Conservation (phyloP, 768 basidiomycete species). For the Filobasidium floriforme region DNA sequence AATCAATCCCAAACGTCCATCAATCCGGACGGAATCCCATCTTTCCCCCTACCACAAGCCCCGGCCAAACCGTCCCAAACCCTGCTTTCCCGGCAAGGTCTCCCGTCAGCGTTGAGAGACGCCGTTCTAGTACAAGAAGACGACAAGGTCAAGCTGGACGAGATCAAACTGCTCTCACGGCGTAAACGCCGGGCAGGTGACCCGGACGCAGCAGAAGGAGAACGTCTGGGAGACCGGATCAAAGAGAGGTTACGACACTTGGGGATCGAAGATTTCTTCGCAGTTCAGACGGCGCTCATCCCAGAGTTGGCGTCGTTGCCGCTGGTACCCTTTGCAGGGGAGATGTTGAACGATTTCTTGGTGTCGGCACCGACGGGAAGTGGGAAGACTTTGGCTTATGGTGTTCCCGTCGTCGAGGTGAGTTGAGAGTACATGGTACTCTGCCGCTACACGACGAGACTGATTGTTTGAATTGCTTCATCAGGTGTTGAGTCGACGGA, state of each 20-base stretch:
- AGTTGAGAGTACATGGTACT: slow-evolving; percentile 13
- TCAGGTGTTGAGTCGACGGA: slow-evolving; percentile 62
- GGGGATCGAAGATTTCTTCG: slow-evolving; percentile 79
- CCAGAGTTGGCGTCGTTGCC: slow-evolving; percentile 62
- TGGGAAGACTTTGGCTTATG: slow-evolving; percentile 96
- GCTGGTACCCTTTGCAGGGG: slow-evolving; percentile 55
- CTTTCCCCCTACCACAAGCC: slow-evolving; percentile 39
- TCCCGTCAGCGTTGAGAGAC: slow-evolving; percentile 40
- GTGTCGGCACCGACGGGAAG: slow-evolving; percentile 96
- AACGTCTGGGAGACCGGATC: slow-evolving; percentile 43
- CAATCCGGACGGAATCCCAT: slow-evolving; percentile 29
- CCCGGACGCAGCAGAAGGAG: slow-evolving; percentile 6
- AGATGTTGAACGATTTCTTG: slow-evolving; percentile 70
- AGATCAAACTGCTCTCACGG: slow-evolving; percentile 14
- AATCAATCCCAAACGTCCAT: slow-evolving; percentile 3
- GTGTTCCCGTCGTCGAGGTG: slow-evolving; percentile 83
- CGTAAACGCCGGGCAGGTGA: slow-evolving; percentile 4
- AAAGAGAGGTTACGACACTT: slow-evolving; percentile 61
- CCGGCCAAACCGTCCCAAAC: slow-evolving; percentile 37
- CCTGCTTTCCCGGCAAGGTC: slow-evolving; percentile 37
- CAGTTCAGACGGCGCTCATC: slow-evolving; percentile 86
- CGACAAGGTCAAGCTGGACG: slow-evolving; percentile 24
- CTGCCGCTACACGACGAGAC: background rate
- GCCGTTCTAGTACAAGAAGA: slow-evolving; percentile 39
- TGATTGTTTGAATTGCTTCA: background rate